Conservation (phyloP, 768 basidiomycete species). For the Boletus rubescentipes region DNA sequence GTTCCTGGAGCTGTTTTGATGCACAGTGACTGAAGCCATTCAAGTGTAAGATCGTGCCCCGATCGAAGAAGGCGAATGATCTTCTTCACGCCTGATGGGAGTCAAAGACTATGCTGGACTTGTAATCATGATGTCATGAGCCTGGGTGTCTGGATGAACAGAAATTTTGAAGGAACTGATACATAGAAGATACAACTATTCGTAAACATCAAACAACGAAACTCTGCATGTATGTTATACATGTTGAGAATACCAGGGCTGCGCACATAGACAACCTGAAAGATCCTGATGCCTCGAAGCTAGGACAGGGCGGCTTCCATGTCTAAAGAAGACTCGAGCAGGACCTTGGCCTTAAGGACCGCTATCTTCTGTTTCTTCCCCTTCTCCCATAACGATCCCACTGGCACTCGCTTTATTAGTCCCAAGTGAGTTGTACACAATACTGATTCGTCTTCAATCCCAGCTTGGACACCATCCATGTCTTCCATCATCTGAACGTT, state of each 20-base stretch:
- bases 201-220: too few species aligned
- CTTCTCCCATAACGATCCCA: constrained; percentile 9
- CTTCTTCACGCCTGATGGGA: background rate
- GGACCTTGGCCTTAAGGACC: constrained; percentile 9
- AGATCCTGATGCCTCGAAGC: too few species aligned
- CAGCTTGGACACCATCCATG: background rate
- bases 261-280: too few species aligned
- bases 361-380: constrained; percentile 2
- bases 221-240: too few species aligned
- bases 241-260: too few species aligned
- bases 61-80: background rate
- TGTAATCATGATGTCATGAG: too few species aligned
- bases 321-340: constrained; percentile 6
- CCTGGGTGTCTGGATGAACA: too few species aligned
- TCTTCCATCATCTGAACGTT: constrained; percentile 7
- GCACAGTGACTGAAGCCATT: background rate
- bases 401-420: constrained; percentile 5
- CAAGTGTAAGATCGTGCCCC: constrained; percentile 3
- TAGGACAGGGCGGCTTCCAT: background rate
- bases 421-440: constrained; percentile 11
- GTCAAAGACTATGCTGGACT: too few species aligned
- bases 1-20: background rate
- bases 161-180: too few species aligned
- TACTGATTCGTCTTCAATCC: background rate
- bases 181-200: too few species aligned